A percentile compares a stretch with the other conserved stretches of the same genome.
These are phyloP conservation scores for Nepenthes mirabilis DNA, from an alignment of 148 eudicot genomes.

Conservation along the genomic window DNA sequence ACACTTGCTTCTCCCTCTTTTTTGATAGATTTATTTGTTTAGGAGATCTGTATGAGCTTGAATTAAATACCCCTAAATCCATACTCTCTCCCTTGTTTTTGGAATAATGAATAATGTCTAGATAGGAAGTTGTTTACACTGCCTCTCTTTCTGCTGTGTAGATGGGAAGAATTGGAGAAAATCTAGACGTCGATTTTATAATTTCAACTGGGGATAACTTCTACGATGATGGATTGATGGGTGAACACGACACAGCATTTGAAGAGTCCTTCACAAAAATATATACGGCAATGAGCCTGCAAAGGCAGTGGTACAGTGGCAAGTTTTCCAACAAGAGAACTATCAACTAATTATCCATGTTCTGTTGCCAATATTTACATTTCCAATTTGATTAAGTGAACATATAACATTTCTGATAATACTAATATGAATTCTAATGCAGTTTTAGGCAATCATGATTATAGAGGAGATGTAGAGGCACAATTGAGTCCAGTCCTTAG, in stretches of 20 bases:
- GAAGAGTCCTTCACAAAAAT: conserved; percentile 48
- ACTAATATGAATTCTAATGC: conserved; percentile 4
- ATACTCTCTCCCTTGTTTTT: too few species aligned
- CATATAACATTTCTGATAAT: background rate
- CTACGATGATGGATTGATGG: conserved; percentile 49
- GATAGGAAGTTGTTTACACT: too few species aligned
- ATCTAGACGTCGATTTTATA: conserved; percentile 47
- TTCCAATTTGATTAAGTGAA: background rate
- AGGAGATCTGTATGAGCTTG: too few species aligned
- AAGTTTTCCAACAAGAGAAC: background rate
- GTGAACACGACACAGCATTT: conserved; percentile 52
- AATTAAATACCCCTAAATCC: too few species aligned
- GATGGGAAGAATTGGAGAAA: conserved; percentile 69
- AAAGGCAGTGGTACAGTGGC: conserved; percentile 72
- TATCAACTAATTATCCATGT: background rate
- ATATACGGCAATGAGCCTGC: conserved; percentile 61
- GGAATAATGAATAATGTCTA: too few species aligned
- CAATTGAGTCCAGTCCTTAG: conserved; percentile 47
- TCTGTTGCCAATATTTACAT: background rate
- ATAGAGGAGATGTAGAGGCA: conserved; percentile 65
- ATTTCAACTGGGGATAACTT: conserved; percentile 84
- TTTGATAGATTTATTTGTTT: too few species aligned
- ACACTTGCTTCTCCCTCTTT: too few species aligned
- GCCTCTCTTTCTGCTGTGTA: conserved; percentile 2
- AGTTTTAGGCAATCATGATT: conserved; percentile 86